A percentile compares a stretch with the other conserved stretches of the same genome.
Evolutionary conservation across 352 stramenopile species (phyloP).

Genomic region (Phytophthora idaei): DNA sequence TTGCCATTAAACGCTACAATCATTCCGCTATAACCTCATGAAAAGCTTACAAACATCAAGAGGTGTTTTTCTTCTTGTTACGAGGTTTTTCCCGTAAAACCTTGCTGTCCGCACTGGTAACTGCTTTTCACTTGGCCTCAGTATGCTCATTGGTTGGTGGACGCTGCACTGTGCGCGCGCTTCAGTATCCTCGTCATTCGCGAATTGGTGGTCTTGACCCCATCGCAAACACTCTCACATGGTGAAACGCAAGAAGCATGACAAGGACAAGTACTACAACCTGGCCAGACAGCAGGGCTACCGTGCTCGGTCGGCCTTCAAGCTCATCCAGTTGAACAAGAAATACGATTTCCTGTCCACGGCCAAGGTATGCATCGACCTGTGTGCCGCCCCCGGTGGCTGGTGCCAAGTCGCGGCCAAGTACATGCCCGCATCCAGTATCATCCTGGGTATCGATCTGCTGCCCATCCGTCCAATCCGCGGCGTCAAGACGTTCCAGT

Average conservation of each 20-base stretch:
- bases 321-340: conserved; percentile 99
- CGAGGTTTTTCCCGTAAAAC: conserved; percentile 35
- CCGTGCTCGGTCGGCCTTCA: conserved; percentile 98
- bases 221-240: conserved; percentile 40
- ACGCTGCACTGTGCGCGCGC: not conserved
- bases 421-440: conserved; percentile 94
- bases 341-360: conserved; percentile 98
- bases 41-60: conserved; percentile 16
- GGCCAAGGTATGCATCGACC: conserved; percentile 97
- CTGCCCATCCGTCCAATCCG: conserved; percentile 97
- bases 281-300: conserved; percentile 99
- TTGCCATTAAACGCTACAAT: conserved; percentile 8
- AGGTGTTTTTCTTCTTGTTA: conserved; percentile 20
- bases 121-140: conserved; percentile 31
- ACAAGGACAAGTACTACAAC: conserved; percentile 99
- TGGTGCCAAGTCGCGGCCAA: conserved; percentile 96
- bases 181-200: conserved; percentile 26
- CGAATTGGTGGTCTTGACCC: conserved; percentile 26
- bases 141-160: conserved; percentile 43
- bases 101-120: not conserved
- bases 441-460: conserved; percentile 98
- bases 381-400: conserved; percentile 98
- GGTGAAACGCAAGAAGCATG: conserved; percentile 98
- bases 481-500: conserved; percentile 97
- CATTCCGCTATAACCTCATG: conserved; percentile 29